phyloP scores from a whole-genome alignment of 768 basidiomycete species.

The Boletales sp. region DNA sequence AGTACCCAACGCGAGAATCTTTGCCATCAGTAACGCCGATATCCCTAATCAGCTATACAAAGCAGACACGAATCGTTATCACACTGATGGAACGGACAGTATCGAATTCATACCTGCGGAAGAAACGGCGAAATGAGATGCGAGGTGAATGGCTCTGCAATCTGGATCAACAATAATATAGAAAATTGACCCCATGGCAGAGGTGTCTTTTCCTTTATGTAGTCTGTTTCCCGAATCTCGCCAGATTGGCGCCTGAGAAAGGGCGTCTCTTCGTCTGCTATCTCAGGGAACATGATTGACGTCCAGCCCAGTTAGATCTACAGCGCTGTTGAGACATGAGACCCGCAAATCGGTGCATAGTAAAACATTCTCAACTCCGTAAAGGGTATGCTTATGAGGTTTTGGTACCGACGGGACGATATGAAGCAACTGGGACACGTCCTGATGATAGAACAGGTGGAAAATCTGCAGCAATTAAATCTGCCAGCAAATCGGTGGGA shows the following conservation, averaged over 20 bases:
- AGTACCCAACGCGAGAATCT: conserved; percentile 43
- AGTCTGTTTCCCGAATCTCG: conserved; percentile 8
- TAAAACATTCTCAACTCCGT: neutral
- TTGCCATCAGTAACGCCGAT: conserved; percentile 40
- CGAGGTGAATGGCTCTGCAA: conserved; percentile 71
- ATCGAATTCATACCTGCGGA: conserved; percentile 43
- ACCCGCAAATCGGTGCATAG: neutral
- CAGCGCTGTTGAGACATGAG: neutral
- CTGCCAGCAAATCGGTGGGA: neutral
- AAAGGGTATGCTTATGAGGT: neutral
- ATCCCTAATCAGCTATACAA: conserved; percentile 25
- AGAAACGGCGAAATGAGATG: conserved; percentile 75
- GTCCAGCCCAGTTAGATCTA: neutral
- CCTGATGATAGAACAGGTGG: neutral
- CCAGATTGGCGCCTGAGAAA: conserved; percentile 34
- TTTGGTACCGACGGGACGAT: neutral
- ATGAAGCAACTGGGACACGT: neutral
- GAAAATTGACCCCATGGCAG: conserved; percentile 68
- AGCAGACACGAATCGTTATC: neutral
- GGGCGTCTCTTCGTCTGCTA: conserved; percentile 58
- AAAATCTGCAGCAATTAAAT: neutral
- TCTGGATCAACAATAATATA: conserved; percentile 65
- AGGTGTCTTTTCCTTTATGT: conserved; percentile 42
- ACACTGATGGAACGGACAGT: neutral
- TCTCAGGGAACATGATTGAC: conserved; percentile 7